Percentiles rank a stretch among this genome's conserved stretches.
Conservation (phyloP, 768 basidiomycete species). For the Leucocoprinus sp. region DNA sequence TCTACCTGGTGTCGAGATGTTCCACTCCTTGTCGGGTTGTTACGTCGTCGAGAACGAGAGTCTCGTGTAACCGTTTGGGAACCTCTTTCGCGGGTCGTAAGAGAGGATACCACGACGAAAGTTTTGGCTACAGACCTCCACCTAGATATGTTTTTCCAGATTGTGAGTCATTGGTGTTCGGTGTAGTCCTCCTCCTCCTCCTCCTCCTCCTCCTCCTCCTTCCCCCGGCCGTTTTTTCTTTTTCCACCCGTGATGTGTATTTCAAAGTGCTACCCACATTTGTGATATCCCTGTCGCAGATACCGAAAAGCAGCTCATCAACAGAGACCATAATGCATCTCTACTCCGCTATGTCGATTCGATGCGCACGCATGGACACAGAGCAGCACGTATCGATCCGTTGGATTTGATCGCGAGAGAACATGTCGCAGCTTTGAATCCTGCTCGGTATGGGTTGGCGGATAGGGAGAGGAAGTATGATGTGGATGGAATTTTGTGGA, state of each 20-base stretch:
- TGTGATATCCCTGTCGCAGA: conserved; percentile 30
- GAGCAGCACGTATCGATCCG: conserved; percentile 82
- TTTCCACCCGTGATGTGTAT: neutral
- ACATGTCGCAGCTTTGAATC: conserved; percentile 67
- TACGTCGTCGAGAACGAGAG: neutral
- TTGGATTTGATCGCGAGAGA: conserved; percentile 83
- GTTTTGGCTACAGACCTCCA: conserved; percentile 67
- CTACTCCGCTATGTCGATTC: conserved; percentile 86
- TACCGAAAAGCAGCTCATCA: conserved; percentile 54
- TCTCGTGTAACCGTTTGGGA: neutral
- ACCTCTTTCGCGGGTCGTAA: neutral
- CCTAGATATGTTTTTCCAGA: conserved; percentile 60
- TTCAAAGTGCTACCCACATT: no score
- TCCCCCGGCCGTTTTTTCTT: neutral
- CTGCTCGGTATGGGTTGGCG: conserved; percentile 64
- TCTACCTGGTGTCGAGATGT: conserved; percentile 2
- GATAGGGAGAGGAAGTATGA: conserved; percentile 50
- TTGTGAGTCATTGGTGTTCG: no score
- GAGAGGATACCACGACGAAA: conserved; percentile 62
- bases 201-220: neutral
- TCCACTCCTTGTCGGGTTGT: neutral
- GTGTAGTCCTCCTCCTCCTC: neutral
- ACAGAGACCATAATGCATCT: conserved; percentile 65
- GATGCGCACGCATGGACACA: conserved; percentile 77
- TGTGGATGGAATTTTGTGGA: conserved; percentile 80